Conservation (phyloP, 352 stramenopile genomes). For the Phytophthora pseudosyringae region DNA sequence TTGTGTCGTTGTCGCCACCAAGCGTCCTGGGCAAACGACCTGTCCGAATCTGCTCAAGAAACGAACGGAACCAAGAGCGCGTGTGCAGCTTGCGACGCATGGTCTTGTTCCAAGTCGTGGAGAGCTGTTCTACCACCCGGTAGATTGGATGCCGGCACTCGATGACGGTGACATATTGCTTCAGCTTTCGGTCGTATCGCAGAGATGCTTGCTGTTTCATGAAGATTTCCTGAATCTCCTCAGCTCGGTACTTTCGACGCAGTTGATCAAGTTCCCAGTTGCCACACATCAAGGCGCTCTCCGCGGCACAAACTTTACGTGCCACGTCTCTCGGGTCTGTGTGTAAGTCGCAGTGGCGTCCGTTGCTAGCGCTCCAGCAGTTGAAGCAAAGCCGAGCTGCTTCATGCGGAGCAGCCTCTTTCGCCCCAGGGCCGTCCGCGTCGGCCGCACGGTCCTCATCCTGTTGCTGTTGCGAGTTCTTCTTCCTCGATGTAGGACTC, state of each 20-base stretch:
- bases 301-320: conserved; percentile 56
- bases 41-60: conserved; percentile 87
- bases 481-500: conserved; percentile 8
- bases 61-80: conserved; percentile 88
- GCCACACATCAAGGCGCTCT: conserved; percentile 91
- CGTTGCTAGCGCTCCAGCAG: conserved; percentile 92
- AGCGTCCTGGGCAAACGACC: conserved; percentile 53
- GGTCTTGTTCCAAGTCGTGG: conserved; percentile 85
- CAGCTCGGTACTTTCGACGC: conserved; percentile 82
- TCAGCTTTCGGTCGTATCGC: conserved; percentile 85
- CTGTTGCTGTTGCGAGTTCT: conserved; percentile 9
- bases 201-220: conserved; percentile 88
- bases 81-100: conserved; percentile 87
- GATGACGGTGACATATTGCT: conserved; percentile 90
- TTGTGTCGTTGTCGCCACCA: conserved; percentile 32
- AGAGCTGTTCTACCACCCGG: conserved; percentile 62
- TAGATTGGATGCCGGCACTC: conserved; percentile 94
- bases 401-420: conserved; percentile 27
- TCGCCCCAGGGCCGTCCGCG: background rate
- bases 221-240: conserved; percentile 95
- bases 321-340: conserved; percentile 47
- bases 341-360: conserved; percentile 80
- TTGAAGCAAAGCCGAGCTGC: conserved; percentile 85
- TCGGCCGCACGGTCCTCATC: conserved; percentile 13
- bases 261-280: conserved; percentile 93